Evolutionary conservation across 2,329 filamentous ascomycete genomes (phyloP), one percentile per base, ranked within the genome.

Genomic region (Oidium heveae): DNA sequence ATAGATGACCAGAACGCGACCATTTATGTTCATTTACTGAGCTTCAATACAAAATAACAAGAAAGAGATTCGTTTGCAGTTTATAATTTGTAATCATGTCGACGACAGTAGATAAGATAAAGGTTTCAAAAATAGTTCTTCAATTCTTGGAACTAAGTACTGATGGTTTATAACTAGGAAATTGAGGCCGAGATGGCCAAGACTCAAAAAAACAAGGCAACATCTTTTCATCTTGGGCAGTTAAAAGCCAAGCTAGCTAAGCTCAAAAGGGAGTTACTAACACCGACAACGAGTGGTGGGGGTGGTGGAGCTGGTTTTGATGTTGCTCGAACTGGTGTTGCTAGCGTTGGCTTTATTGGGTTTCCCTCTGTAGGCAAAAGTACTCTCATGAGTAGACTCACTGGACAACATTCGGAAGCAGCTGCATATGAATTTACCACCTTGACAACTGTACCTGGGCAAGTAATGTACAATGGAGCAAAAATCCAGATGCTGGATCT

Each of bases 391-490:
- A 94, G 82, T 66, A 80, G 74, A 65, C 71, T 98, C 66, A 98
- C 91, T 46, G 91, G 91, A 54, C 89, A 95, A 70, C 89, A 98
- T 67, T 96, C 89, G 1, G 91, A 98, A 74, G 89, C 80, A 55
- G 91, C 91, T 18, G 91, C 89, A 54, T 98, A 98, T 70, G 91
- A 98, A 68, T 98, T 98, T 72, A 98, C 91, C 60, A 98, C 91
- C 55, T 75, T 98, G 67, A 98, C 91, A 37, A 95, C 89, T 49
- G 91, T 98, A 52, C 91, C 91, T 44, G 91, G 91, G 54, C 91
- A 96, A 71, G 87, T 98, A 58, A 71, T 83, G 62, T 96, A 96
- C 71, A 96, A 98, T 65, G 91, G 89, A 56, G 91, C 91, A 51
- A 94, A 94, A 63, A 83, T 98, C 62, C 91, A 98, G 69, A 96